Conservation (phyloP, 139 green algal species). For the Asterochloris sp. region DNA sequence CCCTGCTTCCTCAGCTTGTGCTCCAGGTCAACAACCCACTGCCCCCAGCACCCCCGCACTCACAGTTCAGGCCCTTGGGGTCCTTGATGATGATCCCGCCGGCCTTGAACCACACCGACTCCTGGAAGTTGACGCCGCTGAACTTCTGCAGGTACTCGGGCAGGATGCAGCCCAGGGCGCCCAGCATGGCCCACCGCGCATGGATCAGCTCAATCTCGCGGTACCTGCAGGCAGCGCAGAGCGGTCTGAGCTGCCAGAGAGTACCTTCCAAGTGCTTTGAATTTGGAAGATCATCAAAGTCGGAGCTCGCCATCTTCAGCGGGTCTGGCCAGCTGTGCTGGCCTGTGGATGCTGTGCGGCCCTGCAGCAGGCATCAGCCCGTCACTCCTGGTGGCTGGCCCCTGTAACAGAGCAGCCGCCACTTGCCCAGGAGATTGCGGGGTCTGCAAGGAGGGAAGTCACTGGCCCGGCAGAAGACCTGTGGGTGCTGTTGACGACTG, state of each 20-base stretch:
- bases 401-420: too few species aligned
- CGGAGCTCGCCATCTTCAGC: not conserved
- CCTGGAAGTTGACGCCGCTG: slow-evolving; percentile 44
- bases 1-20: too few species aligned
- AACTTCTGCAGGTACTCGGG: slow-evolving; percentile 36
- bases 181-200: slow-evolving; percentile 96
- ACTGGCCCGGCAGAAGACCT: too few species aligned
- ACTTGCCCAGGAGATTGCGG: too few species aligned
- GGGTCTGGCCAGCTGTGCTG: not conserved
- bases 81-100: slow-evolving; percentile 77
- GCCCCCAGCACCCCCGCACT: not conserved
- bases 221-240: slow-evolving; percentile 47
- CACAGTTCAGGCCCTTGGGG: slow-evolving; percentile 56
- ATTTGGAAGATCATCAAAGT: not conserved
- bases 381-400: too few species aligned
- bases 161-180: slow-evolving; percentile 72
- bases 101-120: slow-evolving; percentile 89
- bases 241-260: not conserved
- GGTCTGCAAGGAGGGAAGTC: too few species aligned
- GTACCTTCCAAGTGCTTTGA: too few species aligned
- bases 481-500: too few species aligned
- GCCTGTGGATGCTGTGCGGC: not conserved
- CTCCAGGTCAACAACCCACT: not conserved
- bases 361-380: not conserved
- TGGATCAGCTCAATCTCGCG: slow-evolving; percentile 97